Evolutionary conservation across 208 protist genomes (phyloP), one percentile per base, ranked within the genome.

Genomic region (Trypanosoma rangeli): DNA sequence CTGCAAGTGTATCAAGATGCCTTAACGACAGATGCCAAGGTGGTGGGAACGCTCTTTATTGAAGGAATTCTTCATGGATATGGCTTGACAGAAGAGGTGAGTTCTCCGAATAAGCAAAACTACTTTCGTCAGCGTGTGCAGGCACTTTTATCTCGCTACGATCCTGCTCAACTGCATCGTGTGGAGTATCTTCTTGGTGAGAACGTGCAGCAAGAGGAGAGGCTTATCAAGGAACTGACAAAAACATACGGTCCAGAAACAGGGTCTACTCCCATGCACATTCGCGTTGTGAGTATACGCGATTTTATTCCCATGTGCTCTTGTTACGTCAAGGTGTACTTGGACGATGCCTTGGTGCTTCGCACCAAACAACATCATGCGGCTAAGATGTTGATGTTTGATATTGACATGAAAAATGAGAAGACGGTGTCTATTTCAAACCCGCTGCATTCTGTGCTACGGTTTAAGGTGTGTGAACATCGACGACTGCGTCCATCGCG

Each of bases 301-400:
- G 74, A 77, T 16, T 91, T 90, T 67, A 18, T 53, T 29, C 68
- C 66, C 9, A 59, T 68, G 2, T 78, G 39, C 22, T 48, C 76
- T 46, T 89, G 77, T 62, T 91, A 90, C 74, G 90, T 93, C 59
- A 92, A 89, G 68, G 86, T 75, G 29, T 85, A 87, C 68, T 52
- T 95, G 37, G 79, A 87, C 59, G 64, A 75, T 35, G 61, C 64
- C 68, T 24, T 64, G 8, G 83, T 91, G 31, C 73, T 95, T 59
- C 75, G 79, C 33, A 95, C 88, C 2, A 66, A 66, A 15, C 74
- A 83, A 52, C 72, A 84, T 49, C 71, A 74, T 22, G 52, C 59
- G 29, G 70, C 63, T 5, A 44, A 61, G 0, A 70, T 76, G 26
- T 64, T 86, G 24, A 16, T 35, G 24, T 81, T 92, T 62, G 70